Conservation (phyloP, 176 grass and related monocot species). For the Cenchrus purpureus region DNA sequence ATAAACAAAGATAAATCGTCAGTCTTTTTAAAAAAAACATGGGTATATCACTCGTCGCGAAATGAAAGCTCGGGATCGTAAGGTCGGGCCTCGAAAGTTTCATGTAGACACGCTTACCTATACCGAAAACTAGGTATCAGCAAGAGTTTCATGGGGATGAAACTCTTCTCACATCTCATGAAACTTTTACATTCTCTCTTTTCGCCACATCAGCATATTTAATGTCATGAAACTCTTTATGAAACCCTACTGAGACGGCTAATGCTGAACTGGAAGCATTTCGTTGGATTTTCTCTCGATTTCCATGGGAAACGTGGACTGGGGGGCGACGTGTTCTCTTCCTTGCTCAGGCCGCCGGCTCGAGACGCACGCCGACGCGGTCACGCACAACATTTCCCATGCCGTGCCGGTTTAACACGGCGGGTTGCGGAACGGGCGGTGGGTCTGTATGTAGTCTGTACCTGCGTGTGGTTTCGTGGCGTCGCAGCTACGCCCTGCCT, state of each 20-base stretch:
- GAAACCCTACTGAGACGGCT: too few relatives aligned
- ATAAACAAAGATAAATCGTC: neutral
- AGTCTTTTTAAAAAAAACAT: neutral
- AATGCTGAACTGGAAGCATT: neutral
- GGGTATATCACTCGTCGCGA: neutral
- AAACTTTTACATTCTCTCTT: too few relatives aligned
- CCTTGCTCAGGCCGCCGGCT: neutral
- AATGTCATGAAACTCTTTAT: too few relatives aligned
- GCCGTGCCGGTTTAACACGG: neutral
- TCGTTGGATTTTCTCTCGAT: neutral
- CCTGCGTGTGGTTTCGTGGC: neutral
- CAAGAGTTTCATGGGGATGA: too few relatives aligned
- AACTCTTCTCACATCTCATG: too few relatives aligned
- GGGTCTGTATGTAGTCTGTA: neutral
- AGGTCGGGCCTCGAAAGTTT: too few relatives aligned
- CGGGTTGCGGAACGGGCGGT: neutral
- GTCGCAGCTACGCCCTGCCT: constrained; percentile 2
- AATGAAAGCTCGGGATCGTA: neutral
- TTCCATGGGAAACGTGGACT: neutral
- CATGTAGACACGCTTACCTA: too few relatives aligned
- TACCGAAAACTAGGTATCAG: too few relatives aligned
- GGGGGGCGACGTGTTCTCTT: neutral
- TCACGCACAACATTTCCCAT: neutral
- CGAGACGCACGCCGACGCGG: neutral
- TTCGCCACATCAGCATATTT: too few relatives aligned